Evolutionary conservation across 208 protist genomes (phyloP).

Genomic region (Leishmania tropica): DNA sequence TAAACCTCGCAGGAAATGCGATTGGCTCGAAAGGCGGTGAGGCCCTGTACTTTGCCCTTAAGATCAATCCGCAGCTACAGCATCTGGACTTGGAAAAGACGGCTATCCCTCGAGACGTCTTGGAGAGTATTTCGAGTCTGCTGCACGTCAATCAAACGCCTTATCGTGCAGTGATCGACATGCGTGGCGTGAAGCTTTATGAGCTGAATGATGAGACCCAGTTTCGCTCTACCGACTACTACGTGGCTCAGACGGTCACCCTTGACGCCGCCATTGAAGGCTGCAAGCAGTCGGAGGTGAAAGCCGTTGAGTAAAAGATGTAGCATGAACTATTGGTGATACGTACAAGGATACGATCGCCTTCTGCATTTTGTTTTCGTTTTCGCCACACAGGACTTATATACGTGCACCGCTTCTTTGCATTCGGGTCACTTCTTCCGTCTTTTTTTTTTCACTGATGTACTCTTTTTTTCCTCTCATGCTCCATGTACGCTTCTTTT

Average conservation of each 20-base stretch:
- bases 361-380: neutral
- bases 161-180: constrained; percentile 48
- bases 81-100: constrained; percentile 63
- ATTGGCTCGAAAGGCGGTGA: constrained; percentile 73
- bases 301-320: constrained; percentile 35
- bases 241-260: constrained; percentile 46
- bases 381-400: neutral
- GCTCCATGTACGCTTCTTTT: neutral
- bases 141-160: constrained; percentile 84
- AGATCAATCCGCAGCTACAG: constrained; percentile 79
- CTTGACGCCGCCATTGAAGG: constrained; percentile 57
- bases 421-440: neutral
- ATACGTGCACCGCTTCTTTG: neutral
- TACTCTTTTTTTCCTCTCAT: constrained; percentile 17
- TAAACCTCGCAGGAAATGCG: constrained; percentile 77
- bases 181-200: constrained; percentile 52
- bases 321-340: neutral
- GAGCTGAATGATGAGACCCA: constrained; percentile 61
- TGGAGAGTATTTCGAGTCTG: constrained; percentile 75
- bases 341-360: neutral
- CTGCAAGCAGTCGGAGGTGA: constrained; percentile 35
- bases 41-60: constrained; percentile 74
- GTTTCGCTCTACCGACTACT: constrained; percentile 83
- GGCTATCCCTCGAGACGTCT: constrained; percentile 54
- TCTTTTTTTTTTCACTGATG: constrained; percentile 7